Percentiles rank a stretch among this genome's conserved stretches.
These are phyloP conservation scores for Pleurotus sapidus DNA, from an alignment of 768 basidiomycete species.

Conservation along the genomic window DNA sequence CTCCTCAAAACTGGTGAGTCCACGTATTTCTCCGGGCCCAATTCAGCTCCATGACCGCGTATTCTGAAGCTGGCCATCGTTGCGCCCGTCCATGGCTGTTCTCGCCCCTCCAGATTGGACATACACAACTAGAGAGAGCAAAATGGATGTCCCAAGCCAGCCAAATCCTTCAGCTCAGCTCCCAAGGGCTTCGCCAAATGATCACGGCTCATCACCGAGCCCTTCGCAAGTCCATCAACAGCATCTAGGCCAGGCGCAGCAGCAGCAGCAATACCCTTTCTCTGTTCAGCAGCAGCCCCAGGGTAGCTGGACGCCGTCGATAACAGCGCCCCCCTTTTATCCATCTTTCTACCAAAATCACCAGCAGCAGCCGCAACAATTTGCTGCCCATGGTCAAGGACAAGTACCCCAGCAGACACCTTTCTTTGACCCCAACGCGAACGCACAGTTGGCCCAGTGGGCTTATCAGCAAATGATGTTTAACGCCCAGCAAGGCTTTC, in stretches of 20 bases:
- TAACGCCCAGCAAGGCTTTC: conserved; percentile 58
- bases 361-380: conserved; percentile 56
- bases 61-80: conserved; percentile 9
- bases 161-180: conserved; percentile 41
- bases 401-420: conserved; percentile 48
- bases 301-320: conserved; percentile 67
- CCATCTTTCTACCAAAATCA: conserved; percentile 76
- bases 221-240: conserved; percentile 18
- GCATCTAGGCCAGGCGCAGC: conserved; percentile 26
- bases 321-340: conserved; percentile 70
- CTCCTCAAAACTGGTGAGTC: conserved; percentile 4
- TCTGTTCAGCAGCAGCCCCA: conserved; percentile 71
- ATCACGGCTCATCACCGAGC: conserved; percentile 32
- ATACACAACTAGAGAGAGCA: conserved; percentile 54
- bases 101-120: conserved; percentile 78
- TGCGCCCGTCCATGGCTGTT: conserved; percentile 64
- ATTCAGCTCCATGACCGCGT: conserved; percentile 7
- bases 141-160: conserved; percentile 51
- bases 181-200: conserved; percentile 63
- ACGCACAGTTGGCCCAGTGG: conserved; percentile 82
- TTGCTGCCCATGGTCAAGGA: conserved; percentile 25
- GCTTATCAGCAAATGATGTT: conserved; percentile 93
- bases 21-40: conserved; percentile 8
- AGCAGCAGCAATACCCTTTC: conserved; percentile 55
- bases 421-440: conserved; percentile 67